phyloP scores from a whole-genome alignment of 2,329 filamentous ascomycete genomes.

The Neocucurbitaria cava region DNA sequence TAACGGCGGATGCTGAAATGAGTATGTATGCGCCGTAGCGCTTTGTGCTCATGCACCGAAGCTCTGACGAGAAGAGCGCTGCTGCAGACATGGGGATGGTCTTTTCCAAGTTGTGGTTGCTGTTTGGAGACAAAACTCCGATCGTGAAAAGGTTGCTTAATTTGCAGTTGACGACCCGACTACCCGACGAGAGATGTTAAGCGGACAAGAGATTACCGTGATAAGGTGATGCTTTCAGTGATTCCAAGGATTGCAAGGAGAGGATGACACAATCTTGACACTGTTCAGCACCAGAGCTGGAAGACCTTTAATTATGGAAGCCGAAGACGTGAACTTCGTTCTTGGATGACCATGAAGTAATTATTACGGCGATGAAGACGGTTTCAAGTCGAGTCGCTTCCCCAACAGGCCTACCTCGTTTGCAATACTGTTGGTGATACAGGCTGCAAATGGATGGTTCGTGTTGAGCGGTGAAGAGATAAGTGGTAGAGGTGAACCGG shows the following conservation, averaged over 20 bases:
- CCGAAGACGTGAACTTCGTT: not conserved
- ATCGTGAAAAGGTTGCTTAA: not conserved
- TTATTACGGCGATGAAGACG: not conserved
- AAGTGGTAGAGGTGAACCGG: not conserved
- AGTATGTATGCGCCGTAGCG: not conserved
- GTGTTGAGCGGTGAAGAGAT: not conserved
- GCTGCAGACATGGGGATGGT: not conserved
- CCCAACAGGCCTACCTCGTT: not conserved
- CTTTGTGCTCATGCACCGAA: not conserved
- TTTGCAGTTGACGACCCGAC: not conserved
- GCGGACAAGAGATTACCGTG: not conserved
- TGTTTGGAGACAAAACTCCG: not conserved
- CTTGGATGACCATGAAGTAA: not conserved
- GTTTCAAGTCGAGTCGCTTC: not conserved
- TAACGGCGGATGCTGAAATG: not conserved
- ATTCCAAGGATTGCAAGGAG: not conserved
- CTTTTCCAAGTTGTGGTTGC: not conserved
- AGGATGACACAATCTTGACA: not conserved
- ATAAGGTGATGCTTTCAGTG: not conserved
- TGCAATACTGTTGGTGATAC: not conserved
- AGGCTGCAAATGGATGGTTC: not conserved
- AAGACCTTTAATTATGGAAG: not conserved
- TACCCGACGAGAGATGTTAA: too few species aligned
- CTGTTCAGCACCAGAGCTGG: not conserved
- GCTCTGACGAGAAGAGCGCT: not conserved